These are phyloP conservation scores for Chrysoporthe puriensis DNA, from an alignment of 2,329 filamentous ascomycete species.

Conservation along the genomic window DNA sequence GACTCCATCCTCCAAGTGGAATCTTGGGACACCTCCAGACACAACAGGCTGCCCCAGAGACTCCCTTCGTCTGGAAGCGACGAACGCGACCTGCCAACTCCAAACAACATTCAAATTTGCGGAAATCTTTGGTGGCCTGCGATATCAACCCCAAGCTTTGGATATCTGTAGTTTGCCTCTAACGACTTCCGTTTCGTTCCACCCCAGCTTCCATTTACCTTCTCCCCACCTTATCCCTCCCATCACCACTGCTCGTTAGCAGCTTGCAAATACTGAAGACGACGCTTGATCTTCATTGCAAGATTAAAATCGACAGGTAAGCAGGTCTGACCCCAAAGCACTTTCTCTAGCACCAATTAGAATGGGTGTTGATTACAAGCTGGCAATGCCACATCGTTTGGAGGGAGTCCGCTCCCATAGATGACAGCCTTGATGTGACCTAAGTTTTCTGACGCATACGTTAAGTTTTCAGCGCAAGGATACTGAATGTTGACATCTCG, in stretches of 20 bases:
- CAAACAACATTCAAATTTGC: neutral
- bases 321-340: neutral
- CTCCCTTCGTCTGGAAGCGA: too few species aligned
- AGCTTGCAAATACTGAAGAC: neutral
- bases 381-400: neutral
- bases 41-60: neutral
- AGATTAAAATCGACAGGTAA: neutral
- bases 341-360: neutral
- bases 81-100: neutral
- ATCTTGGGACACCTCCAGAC: conserved; percentile 2
- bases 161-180: neutral
- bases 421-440: neutral
- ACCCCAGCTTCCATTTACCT: neutral
- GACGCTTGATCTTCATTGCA: neutral
- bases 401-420: too few species aligned
- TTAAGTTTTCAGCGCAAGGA: neutral
- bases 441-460: neutral
- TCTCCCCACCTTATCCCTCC: neutral
- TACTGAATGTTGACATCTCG: conserved; percentile 5
- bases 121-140: too few species aligned
- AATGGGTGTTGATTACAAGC: too few species aligned
- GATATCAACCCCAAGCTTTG: neutral
- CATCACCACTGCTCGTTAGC: neutral
- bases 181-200: neutral
- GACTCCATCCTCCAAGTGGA: neutral